Conservation (phyloP, 257 asterid species). For the Parsonsia alboflavescens region DNA sequence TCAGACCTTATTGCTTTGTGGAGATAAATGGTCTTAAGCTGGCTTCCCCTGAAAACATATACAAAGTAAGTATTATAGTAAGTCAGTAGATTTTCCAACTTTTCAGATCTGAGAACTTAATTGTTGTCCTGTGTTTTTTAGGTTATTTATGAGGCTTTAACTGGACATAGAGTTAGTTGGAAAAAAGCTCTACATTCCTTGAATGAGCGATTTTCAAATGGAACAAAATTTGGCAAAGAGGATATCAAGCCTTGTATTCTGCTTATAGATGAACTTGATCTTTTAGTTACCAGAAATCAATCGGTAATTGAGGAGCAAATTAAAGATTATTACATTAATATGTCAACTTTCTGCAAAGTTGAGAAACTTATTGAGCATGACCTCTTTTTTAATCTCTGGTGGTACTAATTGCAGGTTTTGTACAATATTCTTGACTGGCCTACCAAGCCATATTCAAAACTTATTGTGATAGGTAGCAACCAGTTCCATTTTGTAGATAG, state of each 20-base stretch:
- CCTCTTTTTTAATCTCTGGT: not conserved
- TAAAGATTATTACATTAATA: not conserved
- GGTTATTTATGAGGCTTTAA: conserved; percentile 89
- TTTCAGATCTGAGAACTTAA: not conserved
- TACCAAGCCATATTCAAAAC: conserved; percentile 74
- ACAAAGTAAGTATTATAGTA: conserved; percentile 46
- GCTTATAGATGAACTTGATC: conserved; percentile 94
- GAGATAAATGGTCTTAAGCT: conserved; percentile 94
- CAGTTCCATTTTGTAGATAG: conserved; percentile 8
- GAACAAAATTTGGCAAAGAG: conserved; percentile 38
- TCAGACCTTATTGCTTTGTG: conserved; percentile 81
- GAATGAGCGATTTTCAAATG: conserved; percentile 78
- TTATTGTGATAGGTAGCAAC: conserved; percentile 75
- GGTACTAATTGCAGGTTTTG: conserved; percentile 49
- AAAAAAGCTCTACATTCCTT: conserved; percentile 80
- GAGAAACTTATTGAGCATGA: conserved; percentile 9
- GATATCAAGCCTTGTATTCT: conserved; percentile 77
- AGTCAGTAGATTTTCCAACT: conserved; percentile 9
- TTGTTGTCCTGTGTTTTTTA: conserved; percentile 25
- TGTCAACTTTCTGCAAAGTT: not conserved
- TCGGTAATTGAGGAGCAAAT: conserved; percentile 43
- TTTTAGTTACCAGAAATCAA: conserved; percentile 87
- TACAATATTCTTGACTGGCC: conserved; percentile 99
- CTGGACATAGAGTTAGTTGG: conserved; percentile 92
- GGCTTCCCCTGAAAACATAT: conserved; percentile 89